A percentile compares a stretch with the other conserved stretches of the same genome.
Evolutionary conservation across 441 rosid species (phyloP).

Genomic region (Lepidium campestre): DNA sequence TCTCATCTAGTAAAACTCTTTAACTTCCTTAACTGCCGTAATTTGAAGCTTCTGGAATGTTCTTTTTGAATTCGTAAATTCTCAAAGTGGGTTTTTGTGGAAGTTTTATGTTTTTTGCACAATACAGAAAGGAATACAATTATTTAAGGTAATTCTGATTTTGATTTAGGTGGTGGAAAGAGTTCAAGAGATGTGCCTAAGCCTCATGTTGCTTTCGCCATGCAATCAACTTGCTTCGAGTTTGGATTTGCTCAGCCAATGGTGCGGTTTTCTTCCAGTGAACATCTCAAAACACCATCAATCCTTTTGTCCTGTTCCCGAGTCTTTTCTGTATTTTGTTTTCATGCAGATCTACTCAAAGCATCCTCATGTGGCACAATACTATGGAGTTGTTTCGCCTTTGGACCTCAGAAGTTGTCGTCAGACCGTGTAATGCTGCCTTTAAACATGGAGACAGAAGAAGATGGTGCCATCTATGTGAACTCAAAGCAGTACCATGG

Average conservation of each 20-base stretch:
- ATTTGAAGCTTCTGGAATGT: background rate
- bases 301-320: background rate
- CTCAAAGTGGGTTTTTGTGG: background rate
- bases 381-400: slow-evolving; percentile 66
- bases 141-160: background rate
- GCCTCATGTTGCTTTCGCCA: slow-evolving; percentile 39
- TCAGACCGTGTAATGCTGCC: slow-evolving; percentile 66
- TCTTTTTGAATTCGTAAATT: background rate
- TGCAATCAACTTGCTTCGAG: slow-evolving; percentile 54
- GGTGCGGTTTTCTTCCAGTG: slow-evolving; percentile 23
- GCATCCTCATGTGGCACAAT: slow-evolving; percentile 54
- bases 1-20: slow-evolving; percentile 46
- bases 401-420: slow-evolving; percentile 45
- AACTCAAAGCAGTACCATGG: slow-evolving; percentile 92
- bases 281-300: background rate
- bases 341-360: slow-evolving; percentile 50
- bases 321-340: slow-evolving; percentile 8
- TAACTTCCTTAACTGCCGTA: background rate
- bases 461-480: slow-evolving; percentile 65
- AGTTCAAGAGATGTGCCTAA: slow-evolving; percentile 41
- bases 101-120: background rate
- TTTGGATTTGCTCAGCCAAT: slow-evolving; percentile 56
- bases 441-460: slow-evolving; percentile 58
- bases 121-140: background rate
- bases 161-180: slow-evolving; percentile 50